phyloP scores from a whole-genome alignment of 2,329 filamentous ascomycete species.

The Lachnellula cervina region DNA sequence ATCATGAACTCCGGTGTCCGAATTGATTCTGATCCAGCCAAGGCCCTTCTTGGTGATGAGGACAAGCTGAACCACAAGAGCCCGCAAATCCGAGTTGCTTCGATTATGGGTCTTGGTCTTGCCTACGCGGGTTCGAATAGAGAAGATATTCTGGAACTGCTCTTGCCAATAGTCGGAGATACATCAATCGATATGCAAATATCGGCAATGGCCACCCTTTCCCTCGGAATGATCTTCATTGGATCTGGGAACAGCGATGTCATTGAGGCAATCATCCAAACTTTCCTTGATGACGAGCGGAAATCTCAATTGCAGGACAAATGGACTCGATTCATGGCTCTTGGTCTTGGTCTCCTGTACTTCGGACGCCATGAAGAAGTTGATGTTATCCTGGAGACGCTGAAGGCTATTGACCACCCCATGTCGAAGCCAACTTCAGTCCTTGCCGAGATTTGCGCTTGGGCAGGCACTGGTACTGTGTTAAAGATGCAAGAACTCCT shows the following conservation, averaged over 20 bases:
- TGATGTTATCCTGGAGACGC: slow-evolving; percentile 93
- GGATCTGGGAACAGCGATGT: slow-evolving; percentile 89
- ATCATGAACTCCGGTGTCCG: slow-evolving; percentile 93
- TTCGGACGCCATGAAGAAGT: slow-evolving; percentile 97
- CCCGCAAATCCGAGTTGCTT: slow-evolving; percentile 70
- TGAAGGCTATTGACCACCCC: slow-evolving; percentile 95
- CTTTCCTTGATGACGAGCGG: slow-evolving; percentile 88
- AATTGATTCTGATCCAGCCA: slow-evolving; percentile 81
- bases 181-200: slow-evolving; percentile 86
- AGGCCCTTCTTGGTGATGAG: slow-evolving; percentile 77
- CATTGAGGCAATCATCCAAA: slow-evolving; percentile 86
- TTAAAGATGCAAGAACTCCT: slow-evolving; percentile 95
- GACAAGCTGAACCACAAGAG: slow-evolving; percentile 77
- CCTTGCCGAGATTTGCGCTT: slow-evolving; percentile 92
- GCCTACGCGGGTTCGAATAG: slow-evolving; percentile 94
- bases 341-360: slow-evolving; percentile 88
- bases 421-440: slow-evolving; percentile 96
- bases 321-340: slow-evolving; percentile 94
- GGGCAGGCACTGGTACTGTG: slow-evolving; percentile 95
- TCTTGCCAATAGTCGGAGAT: slow-evolving; percentile 84
- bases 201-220: slow-evolving; percentile 90
- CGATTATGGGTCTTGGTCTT: slow-evolving; percentile 93
- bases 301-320: slow-evolving; percentile 91
- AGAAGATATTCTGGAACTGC: slow-evolving; percentile 76
- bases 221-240: slow-evolving; percentile 86